Evolutionary conservation across 805 yeast species (phyloP).

Genomic region (Metschnikowia reukaufii): DNA sequence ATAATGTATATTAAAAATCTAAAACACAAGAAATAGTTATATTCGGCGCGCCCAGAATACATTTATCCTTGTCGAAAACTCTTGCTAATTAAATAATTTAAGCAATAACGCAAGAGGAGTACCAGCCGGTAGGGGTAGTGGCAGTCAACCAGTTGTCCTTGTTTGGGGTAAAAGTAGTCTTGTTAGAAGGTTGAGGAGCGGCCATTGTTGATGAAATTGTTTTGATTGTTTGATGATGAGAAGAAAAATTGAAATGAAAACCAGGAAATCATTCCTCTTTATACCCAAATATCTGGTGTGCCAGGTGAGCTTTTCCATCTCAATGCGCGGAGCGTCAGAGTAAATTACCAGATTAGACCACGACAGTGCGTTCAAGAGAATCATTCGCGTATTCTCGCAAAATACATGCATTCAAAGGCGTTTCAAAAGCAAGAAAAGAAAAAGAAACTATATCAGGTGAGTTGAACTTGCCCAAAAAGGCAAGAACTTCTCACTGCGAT

Average conservation of each 20-base stretch:
- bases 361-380: background rate
- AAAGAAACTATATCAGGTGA: background rate
- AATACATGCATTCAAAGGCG: no score
- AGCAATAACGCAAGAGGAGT: background rate
- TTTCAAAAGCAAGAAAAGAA: background rate
- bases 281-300: background rate
- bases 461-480: background rate
- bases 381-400: no score
- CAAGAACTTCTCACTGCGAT: background rate
- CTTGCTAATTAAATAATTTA: no score
- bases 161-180: background rate
- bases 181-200: background rate
- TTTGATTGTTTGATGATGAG: no score
- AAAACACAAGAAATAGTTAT: background rate
- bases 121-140: background rate
- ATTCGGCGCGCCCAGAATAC: background rate
- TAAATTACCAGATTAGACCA: background rate
- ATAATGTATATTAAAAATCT: no score
- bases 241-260: background rate
- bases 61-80: background rate
- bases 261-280: background rate
- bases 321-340: conserved; percentile 1
- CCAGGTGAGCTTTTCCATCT: background rate
- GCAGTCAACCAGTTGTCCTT: conserved; percentile 2
- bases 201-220: background rate